Conservation (phyloP, 2,329 filamentous ascomycete species). For the Herpotrichia juniperi region DNA sequence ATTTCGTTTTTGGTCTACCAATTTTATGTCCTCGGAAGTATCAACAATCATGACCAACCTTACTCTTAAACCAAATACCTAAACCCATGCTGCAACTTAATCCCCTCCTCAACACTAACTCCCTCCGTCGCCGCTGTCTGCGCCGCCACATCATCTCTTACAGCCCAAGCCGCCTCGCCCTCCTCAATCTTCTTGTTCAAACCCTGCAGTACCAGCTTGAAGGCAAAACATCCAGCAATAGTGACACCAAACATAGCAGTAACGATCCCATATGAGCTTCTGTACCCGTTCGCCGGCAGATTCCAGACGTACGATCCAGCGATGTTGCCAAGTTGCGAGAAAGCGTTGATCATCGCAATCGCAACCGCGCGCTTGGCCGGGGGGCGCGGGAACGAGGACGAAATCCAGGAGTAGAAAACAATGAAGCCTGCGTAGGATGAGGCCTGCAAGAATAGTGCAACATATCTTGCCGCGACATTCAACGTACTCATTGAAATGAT, state of each 20-base stretch:
- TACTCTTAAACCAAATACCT: constrained; percentile 37
- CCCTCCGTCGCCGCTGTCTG: constrained; percentile 36
- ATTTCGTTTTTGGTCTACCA: too few species aligned
- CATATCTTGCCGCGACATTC: constrained; percentile 39
- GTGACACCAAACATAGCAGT: constrained; percentile 68
- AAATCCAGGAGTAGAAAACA: constrained; percentile 46
- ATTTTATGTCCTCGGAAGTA: too few species aligned
- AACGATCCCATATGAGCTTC: constrained; percentile 69
- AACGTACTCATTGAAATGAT: constrained; percentile 42
- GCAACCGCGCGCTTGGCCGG: constrained; percentile 67
- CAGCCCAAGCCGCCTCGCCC: constrained; percentile 34
- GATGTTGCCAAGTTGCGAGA: constrained; percentile 43
- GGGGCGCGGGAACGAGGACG: constrained; percentile 55
- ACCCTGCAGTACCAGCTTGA: constrained; percentile 31
- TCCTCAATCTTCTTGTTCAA: constrained; percentile 42
- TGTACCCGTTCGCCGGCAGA: constrained; percentile 64
- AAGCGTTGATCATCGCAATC: constrained; percentile 65
- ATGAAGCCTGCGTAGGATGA: constrained; percentile 50
- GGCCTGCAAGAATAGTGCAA: constrained; percentile 41
- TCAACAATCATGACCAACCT: too few species aligned
- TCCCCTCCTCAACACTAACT: constrained; percentile 34
- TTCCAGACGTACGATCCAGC: constrained; percentile 69
- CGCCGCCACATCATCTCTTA: constrained; percentile 33
- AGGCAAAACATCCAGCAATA: constrained; percentile 55
- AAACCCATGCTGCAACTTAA: constrained; percentile 34